Evolutionary conservation across 2,329 filamentous ascomycete species (phyloP).

Genomic region (Neofusicoccum kwambonambiense): DNA sequence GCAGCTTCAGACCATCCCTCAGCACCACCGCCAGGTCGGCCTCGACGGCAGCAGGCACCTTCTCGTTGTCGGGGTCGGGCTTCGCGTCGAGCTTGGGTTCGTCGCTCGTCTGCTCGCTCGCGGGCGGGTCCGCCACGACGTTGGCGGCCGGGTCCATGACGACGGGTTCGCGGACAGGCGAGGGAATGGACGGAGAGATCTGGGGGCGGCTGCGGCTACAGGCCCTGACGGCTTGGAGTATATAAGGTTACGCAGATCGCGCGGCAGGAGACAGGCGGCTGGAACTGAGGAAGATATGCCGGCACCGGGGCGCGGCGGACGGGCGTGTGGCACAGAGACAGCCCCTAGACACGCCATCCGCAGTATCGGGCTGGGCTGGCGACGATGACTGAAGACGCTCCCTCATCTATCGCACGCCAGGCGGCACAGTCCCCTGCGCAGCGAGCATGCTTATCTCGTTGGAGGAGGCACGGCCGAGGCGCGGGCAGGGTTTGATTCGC

Average conservation of each 20-base stretch:
- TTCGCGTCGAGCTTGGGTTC: background rate
- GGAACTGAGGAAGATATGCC: background rate
- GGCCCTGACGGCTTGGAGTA: background rate
- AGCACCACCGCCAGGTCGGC: slow-evolving; percentile 12
- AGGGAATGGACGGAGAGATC: too few species aligned
- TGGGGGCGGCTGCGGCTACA: too few species aligned
- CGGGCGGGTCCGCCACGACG: background rate
- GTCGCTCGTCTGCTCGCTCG: background rate
- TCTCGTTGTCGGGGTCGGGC: background rate
- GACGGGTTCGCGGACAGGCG: background rate
- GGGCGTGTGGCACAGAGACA: background rate
- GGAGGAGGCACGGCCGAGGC: background rate
- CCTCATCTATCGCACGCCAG: background rate
- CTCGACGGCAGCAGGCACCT: background rate
- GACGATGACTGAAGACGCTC: background rate
- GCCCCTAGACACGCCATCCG: background rate
- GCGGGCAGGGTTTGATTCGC: slow-evolving; percentile 7
- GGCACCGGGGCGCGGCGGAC: too few species aligned
- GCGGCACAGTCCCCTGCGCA: background rate
- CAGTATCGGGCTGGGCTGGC: background rate
- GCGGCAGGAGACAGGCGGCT: background rate
- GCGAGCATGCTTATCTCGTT: slow-evolving; percentile 11
- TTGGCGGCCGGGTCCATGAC: background rate
- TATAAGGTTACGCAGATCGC: slow-evolving; percentile 1
- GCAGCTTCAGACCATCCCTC: slow-evolving; percentile 33